These are phyloP conservation scores for Malbranchea cinnamomea DNA, from an alignment of 2,329 filamentous ascomycete species.

Conservation along the genomic window DNA sequence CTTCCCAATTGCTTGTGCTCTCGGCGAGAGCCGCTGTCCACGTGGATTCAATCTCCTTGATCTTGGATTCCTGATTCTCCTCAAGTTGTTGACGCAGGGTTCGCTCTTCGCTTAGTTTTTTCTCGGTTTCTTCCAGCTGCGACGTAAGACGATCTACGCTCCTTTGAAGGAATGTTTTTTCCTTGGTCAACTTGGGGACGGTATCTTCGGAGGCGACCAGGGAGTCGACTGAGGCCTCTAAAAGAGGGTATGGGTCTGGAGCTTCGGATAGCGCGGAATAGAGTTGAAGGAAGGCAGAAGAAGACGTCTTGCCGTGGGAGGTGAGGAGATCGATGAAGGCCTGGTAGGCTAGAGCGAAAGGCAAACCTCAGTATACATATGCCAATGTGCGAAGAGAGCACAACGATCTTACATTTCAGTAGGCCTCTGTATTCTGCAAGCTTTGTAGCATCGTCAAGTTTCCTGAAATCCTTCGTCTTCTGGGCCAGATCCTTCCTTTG, in stretches of 20 bases:
- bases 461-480: constrained; percentile 96
- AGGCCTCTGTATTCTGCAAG: constrained; percentile 76
- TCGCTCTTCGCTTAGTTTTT: constrained; percentile 63
- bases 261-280: constrained; percentile 92
- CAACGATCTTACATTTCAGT: constrained; percentile 51
- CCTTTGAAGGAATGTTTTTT: constrained; percentile 76
- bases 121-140: constrained; percentile 72
- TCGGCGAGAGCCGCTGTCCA: constrained; percentile 85
- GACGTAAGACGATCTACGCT: constrained; percentile 59
- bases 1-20: constrained; percentile 91
- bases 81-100: constrained; percentile 60
- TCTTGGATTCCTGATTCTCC: constrained; percentile 57
- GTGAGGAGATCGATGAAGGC: constrained; percentile 92
- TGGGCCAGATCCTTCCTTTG: constrained; percentile 96
- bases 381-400: too few species aligned
- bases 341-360: constrained; percentile 58
- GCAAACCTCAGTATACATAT: background rate
- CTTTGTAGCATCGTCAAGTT: constrained; percentile 78
- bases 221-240: constrained; percentile 92
- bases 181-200: constrained; percentile 71
- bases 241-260: constrained; percentile 86
- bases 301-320: constrained; percentile 87
- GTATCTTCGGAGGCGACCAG: constrained; percentile 86
- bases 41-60: constrained; percentile 78
- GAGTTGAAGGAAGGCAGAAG: constrained; percentile 80